Percentiles rank a stretch among this genome's conserved stretches.
Evolutionary conservation across 2,329 filamentous ascomycete species (phyloP).

Genomic region (Fusarium stilboides): DNA sequence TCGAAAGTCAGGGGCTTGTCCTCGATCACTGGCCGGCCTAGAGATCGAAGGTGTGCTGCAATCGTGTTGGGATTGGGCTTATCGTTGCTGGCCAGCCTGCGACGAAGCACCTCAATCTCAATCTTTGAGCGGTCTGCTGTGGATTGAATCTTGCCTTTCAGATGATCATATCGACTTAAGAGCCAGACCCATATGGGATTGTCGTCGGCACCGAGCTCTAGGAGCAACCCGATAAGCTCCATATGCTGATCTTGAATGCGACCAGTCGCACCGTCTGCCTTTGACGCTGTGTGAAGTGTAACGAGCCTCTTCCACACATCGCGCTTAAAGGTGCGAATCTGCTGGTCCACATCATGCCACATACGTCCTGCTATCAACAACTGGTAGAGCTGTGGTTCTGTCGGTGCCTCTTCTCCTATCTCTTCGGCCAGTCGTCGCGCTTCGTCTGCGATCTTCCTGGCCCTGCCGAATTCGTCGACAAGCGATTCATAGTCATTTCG

Average conservation of each 20-base stretch:
- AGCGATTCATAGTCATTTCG: slow-evolving; percentile 91
- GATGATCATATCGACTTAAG: slow-evolving; percentile 86
- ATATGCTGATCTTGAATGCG: slow-evolving; percentile 86
- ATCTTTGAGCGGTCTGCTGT: slow-evolving; percentile 89
- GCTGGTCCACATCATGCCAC: slow-evolving; percentile 94
- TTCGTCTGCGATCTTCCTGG: slow-evolving; percentile 85
- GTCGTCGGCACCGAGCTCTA: slow-evolving; percentile 95
- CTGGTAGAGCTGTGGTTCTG: slow-evolving; percentile 86
- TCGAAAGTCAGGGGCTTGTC: slow-evolving; percentile 79
- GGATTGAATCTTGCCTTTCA: slow-evolving; percentile 86
- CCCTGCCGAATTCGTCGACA: slow-evolving; percentile 87
- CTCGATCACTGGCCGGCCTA: slow-evolving; percentile 77
- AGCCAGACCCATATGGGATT: slow-evolving; percentile 99
- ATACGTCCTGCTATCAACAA: slow-evolving; percentile 91
- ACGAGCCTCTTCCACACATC: slow-evolving; percentile 89
- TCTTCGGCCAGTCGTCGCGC: slow-evolving; percentile 77
- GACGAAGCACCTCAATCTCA: slow-evolving; percentile 91
- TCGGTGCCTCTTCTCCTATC: slow-evolving; percentile 70
- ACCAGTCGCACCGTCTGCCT: slow-evolving; percentile 63
- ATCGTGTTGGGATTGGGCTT: slow-evolving; percentile 78
- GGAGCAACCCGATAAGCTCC: slow-evolving; percentile 87
- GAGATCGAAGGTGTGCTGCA: slow-evolving; percentile 81
- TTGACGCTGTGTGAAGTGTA: slow-evolving; percentile 72
- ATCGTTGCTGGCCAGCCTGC: slow-evolving; percentile 81
- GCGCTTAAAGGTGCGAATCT: slow-evolving; percentile 88